Evolutionary conservation across 306 rosid species (phyloP).

Genomic region (Fragaria nilgerrensis): DNA sequence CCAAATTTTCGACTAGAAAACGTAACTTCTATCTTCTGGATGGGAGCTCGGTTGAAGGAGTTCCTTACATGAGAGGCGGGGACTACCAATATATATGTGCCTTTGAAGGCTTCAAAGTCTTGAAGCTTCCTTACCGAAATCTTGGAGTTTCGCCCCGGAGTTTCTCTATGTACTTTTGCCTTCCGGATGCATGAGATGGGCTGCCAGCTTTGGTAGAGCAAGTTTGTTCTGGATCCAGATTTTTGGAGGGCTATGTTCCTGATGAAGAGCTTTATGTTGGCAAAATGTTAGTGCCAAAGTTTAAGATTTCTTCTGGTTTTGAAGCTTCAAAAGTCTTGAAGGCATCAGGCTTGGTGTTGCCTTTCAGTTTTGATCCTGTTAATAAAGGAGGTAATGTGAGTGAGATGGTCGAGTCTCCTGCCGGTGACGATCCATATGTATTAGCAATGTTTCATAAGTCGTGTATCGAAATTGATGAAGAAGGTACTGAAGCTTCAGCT

Average conservation of each 20-base stretch:
- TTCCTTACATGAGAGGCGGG: neutral
- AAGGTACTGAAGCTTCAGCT: slow-evolving; percentile 27
- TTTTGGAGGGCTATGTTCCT: neutral
- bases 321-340: neutral
- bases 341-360: neutral
- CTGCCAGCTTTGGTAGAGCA: slow-evolving; percentile 7
- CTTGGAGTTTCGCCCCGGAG: neutral
- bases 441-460: slow-evolving; percentile 23
- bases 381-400: slow-evolving; percentile 1
- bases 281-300: neutral
- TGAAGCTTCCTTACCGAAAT: slow-evolving; percentile 5
- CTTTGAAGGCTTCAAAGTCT: slow-evolving; percentile 2
- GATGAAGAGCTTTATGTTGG: neutral
- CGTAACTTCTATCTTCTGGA: neutral
- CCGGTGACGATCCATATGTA: neutral
- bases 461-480: slow-evolving; percentile 20
- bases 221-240: neutral
- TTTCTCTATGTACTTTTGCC: slow-evolving; percentile 13
- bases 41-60: neutral
- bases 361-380: neutral
- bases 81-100: neutral
- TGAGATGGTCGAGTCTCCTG: slow-evolving; percentile 12
- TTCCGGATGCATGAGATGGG: slow-evolving; percentile 11
- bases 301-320: slow-evolving; percentile 7
- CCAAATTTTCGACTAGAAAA: no score